Base-by-base conservation (phyloP, 352 stramenopile genomes). In the Globisporangium apiculatum region DNA sequence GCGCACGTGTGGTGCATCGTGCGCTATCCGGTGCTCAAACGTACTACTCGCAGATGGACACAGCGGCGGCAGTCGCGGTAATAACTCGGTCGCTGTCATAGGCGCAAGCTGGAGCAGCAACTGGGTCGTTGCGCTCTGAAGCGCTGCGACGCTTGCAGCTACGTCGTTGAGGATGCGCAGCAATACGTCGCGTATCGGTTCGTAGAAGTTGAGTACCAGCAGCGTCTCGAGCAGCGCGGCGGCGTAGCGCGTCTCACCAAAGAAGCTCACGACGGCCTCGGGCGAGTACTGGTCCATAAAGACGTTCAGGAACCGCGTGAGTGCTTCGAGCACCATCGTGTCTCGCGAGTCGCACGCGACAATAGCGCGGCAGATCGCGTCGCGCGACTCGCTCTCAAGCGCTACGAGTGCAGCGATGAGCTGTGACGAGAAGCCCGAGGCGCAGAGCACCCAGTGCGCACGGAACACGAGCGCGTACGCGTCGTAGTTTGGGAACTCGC, bases 231-330 rank as follows among this genome's bases (percentile, higher is more conserved):
- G 57, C 35, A 86, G 84, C 4, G 55, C 67, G 14, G 70, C 49
- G 5, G 78, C 67, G 24, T 31, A 31, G 53, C 69, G 67, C 11
- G 48, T 64, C 0, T 62, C 52, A 11, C 73, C 73, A 48, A 91
- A 78, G 41, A 89, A 83, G 4, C 53, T 35, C 43, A 89, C 55
- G 46, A 85, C 66, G 18, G 66, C 48, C 55, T 78, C 76, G 4
- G 71, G 65, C 3, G 75, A 89, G 55, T 84, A 86, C 58, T 89
- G 75, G 38, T 89, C 79, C 73, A 91, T 89, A 53, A 89, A 75
- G 11, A 68, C 61, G 36, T 65, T 86, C 7, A 87, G 53, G 53
- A 89, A 86, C 0, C 82, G 69, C 4, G 69, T 64, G 43, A 87
- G 70, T 0, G 72, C 76, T 43, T 91, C 82, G 4, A 87, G 62